Base-by-base conservation (phyloP, 768 basidiomycete genomes). In the Sistotremastrum niveocremeum region DNA sequence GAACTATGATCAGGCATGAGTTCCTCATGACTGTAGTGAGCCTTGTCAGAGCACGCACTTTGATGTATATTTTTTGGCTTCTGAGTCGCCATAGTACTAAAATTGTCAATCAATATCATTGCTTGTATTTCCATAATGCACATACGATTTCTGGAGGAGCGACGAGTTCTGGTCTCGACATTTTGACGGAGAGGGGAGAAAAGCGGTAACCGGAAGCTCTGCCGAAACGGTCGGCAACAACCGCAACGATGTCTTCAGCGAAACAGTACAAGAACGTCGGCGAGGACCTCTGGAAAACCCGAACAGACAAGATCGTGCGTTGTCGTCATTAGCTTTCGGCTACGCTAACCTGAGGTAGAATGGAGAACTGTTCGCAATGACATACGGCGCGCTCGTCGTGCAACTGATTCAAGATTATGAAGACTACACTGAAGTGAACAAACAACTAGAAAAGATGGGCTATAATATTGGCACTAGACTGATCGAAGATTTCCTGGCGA, bases 391-490 rank as follows among this genome's bases (percentile, higher is more conserved):
- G 28, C 77, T 98, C 43, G 95, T 99, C 41, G 90, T 98, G 34
- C 95, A 99, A 66, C 76, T 99, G 50, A 91, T 98, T 51, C 95
- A 98, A 59, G 95, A 99, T 63, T 98, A 97, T 57, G 95, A 99
- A 58, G 93, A 99, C 68, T 98, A 95, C 59, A 74, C 73, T 9
- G 89, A 94, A 60, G 86, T 89, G 51, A 89, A 89, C 63, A 93
- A 88, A 62, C 93, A 99, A 61, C 80, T 99, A 3, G 94, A 99
- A 56, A 94, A 91, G 68, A 98, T 97, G 94, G 95, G 95, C 3
- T 97, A 95, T 64, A 95, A 93, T 60, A 98, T 99, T 49, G 95
- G 95, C 30, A 94, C 82, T 28, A 73, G 95, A 36, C 66, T 99
- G 45, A 95, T 99, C 47, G 95, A 99, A 59, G 95, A 99, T 59